Evolutionary conservation across 2,329 filamentous ascomycete species (phyloP), one percentile per base, ranked within the genome.

Genomic region (Sporothrix humicola): DNA sequence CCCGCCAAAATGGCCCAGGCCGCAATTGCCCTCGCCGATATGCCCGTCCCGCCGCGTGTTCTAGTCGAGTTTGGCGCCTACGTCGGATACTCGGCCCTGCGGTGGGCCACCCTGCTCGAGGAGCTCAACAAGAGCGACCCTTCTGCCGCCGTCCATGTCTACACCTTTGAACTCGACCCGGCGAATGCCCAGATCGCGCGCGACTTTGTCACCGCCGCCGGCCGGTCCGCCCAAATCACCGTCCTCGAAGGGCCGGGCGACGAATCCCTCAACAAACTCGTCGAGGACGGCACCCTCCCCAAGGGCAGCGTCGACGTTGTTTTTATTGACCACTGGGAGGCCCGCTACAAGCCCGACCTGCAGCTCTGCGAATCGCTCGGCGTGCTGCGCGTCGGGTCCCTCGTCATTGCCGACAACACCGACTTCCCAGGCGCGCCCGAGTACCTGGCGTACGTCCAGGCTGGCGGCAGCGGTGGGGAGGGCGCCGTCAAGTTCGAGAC

Each of bases 331-430:
- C 79, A 82, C 76, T 80, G 78, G 76, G 77, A 82, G 77, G 72
- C 81, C 26, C 77, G 79, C n/a, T 83, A 83, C 71, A 63, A 81
- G n/a, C 76, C 78, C 0, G 82, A 83, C 73, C 73, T 83, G 59
- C 75, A 79, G 72, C 70, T 81, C 4, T 78, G 78, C 69, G 81
- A 83, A 73, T 76, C 81, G 9, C 73, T 82, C 42, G 75, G 76
- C 1, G 70, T 84, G 37, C 77, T 83, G 44, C 77, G 73, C 2
- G 74, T 76, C 20, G 82, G 82, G 1, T 79, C 78, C 0, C 76
- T 83, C 5, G 74, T 84, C 7, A 80, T 82, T 2, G 84, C 84
- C 1, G 84, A 86, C 75, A 85, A 86, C 75, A 82, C 84, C 42
- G 76, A 84, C 31, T 75, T 77, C 12, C 84, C 83, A 0, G 84